These are phyloP conservation scores for Lotmaria passim DNA, from an alignment of 208 protist species.

Conservation along the genomic window DNA sequence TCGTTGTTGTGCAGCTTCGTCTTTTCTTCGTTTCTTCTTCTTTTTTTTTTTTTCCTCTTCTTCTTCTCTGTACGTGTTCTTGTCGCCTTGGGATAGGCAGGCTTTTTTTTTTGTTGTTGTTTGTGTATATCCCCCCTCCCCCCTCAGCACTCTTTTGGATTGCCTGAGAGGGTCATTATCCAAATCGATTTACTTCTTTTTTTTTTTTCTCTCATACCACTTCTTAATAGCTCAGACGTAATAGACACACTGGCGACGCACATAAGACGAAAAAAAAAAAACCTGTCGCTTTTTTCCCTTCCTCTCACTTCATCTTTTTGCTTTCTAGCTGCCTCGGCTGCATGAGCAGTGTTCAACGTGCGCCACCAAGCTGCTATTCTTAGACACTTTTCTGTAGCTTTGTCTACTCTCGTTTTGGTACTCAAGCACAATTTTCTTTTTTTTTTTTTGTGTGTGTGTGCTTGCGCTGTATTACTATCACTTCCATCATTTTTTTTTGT, in stretches of 20 bases:
- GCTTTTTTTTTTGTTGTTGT: not conserved
- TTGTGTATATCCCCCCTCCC: too few relatives aligned
- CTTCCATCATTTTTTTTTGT: not conserved
- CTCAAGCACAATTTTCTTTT: not conserved
- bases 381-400: not conserved
- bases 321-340: not conserved
- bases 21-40: not conserved
- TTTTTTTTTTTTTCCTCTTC: constrained; percentile 1
- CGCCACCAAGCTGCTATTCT: not conserved
- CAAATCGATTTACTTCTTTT: too few relatives aligned
- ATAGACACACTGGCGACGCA: too few relatives aligned
- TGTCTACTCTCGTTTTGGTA: constrained; percentile 11
- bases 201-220: too few relatives aligned
- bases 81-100: not conserved
- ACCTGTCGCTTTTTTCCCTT: not conserved
- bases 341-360: not conserved
- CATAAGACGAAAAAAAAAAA: too few relatives aligned
- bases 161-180: too few relatives aligned
- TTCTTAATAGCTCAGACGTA: too few relatives aligned
- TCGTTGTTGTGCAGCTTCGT: too few relatives aligned
- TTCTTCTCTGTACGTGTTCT: not conserved
- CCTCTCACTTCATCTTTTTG: constrained; percentile 7
- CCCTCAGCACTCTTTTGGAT: too few relatives aligned
- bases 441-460: constrained; percentile 6
- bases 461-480: not conserved